Base-by-base conservation (phyloP, 108 stramenopile species). In the Epithemia pelagica region DNA sequence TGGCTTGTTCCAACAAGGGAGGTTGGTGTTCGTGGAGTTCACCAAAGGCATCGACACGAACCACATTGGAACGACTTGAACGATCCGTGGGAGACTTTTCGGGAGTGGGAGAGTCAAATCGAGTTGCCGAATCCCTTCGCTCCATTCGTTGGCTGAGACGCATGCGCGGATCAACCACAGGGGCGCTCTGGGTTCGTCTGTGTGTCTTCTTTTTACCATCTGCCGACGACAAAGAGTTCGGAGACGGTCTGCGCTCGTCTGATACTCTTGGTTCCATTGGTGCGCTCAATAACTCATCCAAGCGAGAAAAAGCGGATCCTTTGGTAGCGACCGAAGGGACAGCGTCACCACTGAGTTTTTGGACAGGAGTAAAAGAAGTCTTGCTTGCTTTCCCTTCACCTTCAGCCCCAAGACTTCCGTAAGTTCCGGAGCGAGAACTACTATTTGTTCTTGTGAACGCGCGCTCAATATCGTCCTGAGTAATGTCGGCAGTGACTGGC, bases 1-100 rank as follows among this genome's bases (percentile, higher is more conserved):
- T 70, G 1, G 79, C 78, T 54, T 84, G 82, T 28, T 80, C 77
- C 63, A 84, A 58, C 46, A 84, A 60, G 27, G 77, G 77, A 0
- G 79, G 82, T 59, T 84, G 79, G 30, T 74, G 71, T 18, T 84
- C 77, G 26, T 73, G 57, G 1, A 84, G 52, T 58, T 80, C 73
- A 24, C 82, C 82, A 64, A 66, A 84, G 29, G 73, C 74, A 33
- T 59, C 68, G 28, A 83, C 69, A 56, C 76, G 73, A 61, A 75
- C 71, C 59, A 66, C 32, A 27, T 28, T 28, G 24, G 23, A 23
- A 29, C 70, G 57, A 32, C 62, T 65, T 23, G 22, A 30, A 28
- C 71, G 65, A 25, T 66, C 30, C 8, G 18, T 24, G 1, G 7
- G 53, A 7, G 19, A 22, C 23, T 59, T 57, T 51, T 23, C 33